Conservation (phyloP, 208 protist species). For the Acanthamoeba castellanii region DNA sequence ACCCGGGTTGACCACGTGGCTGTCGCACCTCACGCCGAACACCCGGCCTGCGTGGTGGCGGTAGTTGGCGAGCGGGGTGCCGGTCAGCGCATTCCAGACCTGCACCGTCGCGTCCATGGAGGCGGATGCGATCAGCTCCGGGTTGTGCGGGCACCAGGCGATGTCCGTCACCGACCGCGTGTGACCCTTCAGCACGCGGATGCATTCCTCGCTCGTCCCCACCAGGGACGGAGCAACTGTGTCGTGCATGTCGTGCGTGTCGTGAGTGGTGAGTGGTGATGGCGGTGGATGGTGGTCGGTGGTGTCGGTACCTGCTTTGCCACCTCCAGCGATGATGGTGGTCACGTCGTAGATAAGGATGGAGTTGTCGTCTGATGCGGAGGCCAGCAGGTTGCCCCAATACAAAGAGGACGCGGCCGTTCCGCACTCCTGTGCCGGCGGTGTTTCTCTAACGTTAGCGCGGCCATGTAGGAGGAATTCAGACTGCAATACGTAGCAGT, state of each 20-base stretch:
- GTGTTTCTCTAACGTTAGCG: not conserved
- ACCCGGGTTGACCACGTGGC: not conserved
- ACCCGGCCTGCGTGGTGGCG: constrained; percentile 12
- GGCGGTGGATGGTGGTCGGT: not conserved
- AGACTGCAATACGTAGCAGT: not conserved
- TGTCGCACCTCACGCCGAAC: not conserved
- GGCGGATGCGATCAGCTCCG: constrained; percentile 48
- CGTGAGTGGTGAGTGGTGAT: not conserved
- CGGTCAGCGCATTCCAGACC: constrained; percentile 48
- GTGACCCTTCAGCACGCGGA: constrained; percentile 44
- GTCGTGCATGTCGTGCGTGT: not conserved
- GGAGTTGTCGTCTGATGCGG: constrained; percentile 43
- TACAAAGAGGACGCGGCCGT: not conserved
- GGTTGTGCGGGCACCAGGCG: constrained; percentile 64
- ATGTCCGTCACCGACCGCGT: constrained; percentile 58
- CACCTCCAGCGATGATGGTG: not conserved
- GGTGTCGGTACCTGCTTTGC: not conserved
- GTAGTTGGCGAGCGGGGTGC: constrained; percentile 42
- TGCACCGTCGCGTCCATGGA: constrained; percentile 61
- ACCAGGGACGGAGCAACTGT: not conserved
- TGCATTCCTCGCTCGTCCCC: constrained; percentile 52
- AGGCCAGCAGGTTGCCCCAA: constrained; percentile 46
- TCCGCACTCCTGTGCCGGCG: not conserved
- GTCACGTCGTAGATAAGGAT: constrained; percentile 56
- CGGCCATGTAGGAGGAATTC: not conserved